Base-by-base conservation (phyloP, 2,329 filamentous ascomycete genomes). In the Cladophialophora chaetospira region DNA sequence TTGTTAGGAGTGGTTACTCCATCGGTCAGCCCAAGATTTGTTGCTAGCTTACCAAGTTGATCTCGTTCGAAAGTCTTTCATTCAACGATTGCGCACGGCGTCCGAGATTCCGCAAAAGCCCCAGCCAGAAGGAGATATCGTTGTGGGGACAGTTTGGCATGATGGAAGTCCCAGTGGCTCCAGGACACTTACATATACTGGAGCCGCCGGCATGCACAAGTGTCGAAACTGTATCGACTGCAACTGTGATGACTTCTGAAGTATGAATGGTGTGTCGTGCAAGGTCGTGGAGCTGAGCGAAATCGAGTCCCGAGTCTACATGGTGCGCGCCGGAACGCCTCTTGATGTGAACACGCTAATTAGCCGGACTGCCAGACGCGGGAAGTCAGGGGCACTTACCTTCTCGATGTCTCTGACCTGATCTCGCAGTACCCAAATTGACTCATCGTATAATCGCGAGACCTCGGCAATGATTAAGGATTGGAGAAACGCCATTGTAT, bases 41-140 rank as follows among this genome's bases (percentile, higher is more conserved):
- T 19, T 40, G 17, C 36, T 21, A 50, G 15, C 58, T 17, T 52
- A 70, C 69, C 33, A 72, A 58, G 35, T 69, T 69, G 29, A 73
- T 71, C 58, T 73, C 70, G 55, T 71, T 70, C n/a, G 60, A 60
- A 36, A 72, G 56, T 25, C 71, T 62, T 26, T 68, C 67, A 9
- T 66, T 63, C 11, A 71, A 48, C 5, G 69, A 68, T 23, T 61
- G 60, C 2, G 68, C 65, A 13, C 70, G 63, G 10, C 62, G 63
- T 19, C 62, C 61, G 10, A 69, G 60, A 5, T 67, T 68, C 45
- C 65, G 65, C n/a, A 71, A 45, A 13, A 70, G 50, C 40, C 68
- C 67, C 2, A 63, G 60, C 35, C 65, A 49, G 38, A 63, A 60
- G 28, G 45, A 55, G 2, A 68, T 61, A 21, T 67, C 49, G 1